These are phyloP conservation scores for Paecilomyces variotii DNA, from an alignment of 2,329 filamentous ascomycete genomes.

Conservation along the genomic window DNA sequence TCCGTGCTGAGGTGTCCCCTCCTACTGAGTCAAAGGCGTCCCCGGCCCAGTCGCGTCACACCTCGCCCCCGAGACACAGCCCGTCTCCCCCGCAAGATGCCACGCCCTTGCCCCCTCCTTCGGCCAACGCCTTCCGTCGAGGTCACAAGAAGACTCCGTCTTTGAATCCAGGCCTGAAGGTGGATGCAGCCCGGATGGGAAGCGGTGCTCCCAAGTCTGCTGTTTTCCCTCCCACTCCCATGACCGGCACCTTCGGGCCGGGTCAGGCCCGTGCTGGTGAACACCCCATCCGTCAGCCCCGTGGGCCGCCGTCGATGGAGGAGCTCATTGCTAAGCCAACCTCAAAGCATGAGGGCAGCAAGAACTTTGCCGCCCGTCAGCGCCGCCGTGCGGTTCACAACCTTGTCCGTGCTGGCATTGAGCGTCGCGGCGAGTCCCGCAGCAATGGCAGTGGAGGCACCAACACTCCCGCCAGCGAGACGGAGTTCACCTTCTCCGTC, in stretches of 20 bases:
- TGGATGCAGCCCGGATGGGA: conserved; percentile 46
- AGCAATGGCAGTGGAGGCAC: conserved; percentile 62
- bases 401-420: conserved; percentile 79
- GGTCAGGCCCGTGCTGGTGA: conserved; percentile 90
- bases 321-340: conserved; percentile 87
- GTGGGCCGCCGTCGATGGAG: conserved; percentile 82
- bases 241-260: conserved; percentile 81
- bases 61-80: conserved; percentile 54
- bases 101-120: conserved; percentile 73
- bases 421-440: conserved; percentile 65
- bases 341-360: conserved; percentile 84
- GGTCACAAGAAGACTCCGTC: conserved; percentile 88
- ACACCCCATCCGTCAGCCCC: conserved; percentile 87
- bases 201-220: conserved; percentile 69
- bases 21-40: conserved; percentile 56
- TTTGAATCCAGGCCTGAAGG: conserved; percentile 49
- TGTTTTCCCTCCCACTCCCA: conserved; percentile 69
- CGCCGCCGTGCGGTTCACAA: conserved; percentile 88
- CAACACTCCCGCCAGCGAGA: conserved; percentile 85
- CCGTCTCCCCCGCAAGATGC: conserved; percentile 63
- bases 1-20: conserved; percentile 74
- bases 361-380: conserved; percentile 92
- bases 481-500: conserved; percentile 58
- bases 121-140: conserved; percentile 84
- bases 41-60: conserved; percentile 51